Percentiles rank a stretch among this genome's conserved stretches.
Conservation (phyloP, 2,329 filamentous ascomycete species). For the Fusarium sp. region DNA sequence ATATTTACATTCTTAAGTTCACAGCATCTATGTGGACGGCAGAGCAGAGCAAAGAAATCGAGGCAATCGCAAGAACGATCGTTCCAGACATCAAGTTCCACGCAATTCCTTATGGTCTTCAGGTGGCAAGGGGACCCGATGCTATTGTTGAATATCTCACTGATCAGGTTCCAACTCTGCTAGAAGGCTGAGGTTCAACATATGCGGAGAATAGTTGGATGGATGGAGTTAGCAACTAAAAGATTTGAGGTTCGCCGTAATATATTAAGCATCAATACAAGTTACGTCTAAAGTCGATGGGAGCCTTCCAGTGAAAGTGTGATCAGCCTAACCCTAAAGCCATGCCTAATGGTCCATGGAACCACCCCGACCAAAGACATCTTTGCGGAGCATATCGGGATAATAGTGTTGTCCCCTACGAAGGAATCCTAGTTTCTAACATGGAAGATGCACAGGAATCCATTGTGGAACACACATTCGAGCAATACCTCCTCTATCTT, state of each 20-base stretch:
- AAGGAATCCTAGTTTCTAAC: conserved; percentile 71
- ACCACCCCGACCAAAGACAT: conserved; percentile 84
- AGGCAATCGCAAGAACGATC: conserved; percentile 18
- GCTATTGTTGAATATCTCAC: conserved; percentile 24
- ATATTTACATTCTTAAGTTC: neutral
- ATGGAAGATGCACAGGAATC: conserved; percentile 56
- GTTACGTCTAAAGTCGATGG: too few species aligned
- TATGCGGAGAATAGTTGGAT: neutral
- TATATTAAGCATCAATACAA: too few species aligned
- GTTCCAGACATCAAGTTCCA: conserved; percentile 17
- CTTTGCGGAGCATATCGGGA: conserved; percentile 83
- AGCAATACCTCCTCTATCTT: conserved; percentile 71
- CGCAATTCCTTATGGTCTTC: conserved; percentile 13
- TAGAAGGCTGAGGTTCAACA: conserved; percentile 2
- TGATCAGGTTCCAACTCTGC: conserved; percentile 19
- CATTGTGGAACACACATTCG: too few species aligned
- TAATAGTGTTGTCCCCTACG: conserved; percentile 80
- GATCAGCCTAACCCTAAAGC: conserved; percentile 52
- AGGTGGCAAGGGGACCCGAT: conserved; percentile 14
- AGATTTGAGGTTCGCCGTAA: too few species aligned
- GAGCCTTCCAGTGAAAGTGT: too few species aligned
- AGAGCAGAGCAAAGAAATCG: conserved; percentile 13
- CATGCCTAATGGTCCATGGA: conserved; percentile 80
- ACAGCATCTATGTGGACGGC: conserved; percentile 21
- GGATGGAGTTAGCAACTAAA: too few species aligned